Percentiles rank a stretch among this genome's conserved stretches.
Conservation (phyloP, 257 asterid species). For the Cinchona pubescens region DNA sequence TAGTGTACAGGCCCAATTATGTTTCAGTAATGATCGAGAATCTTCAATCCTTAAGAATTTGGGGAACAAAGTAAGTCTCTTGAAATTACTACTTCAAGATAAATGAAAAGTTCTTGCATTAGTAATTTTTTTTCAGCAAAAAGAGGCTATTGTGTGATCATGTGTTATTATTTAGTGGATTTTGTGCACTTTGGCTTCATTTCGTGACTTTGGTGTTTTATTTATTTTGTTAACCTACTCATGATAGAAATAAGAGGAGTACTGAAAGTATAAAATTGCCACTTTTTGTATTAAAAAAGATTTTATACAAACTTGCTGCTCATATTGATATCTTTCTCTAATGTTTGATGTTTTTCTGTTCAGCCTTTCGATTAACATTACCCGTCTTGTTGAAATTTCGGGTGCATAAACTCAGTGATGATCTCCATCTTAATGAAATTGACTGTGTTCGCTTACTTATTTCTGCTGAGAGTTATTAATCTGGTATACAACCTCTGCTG, state of each 20-base stretch:
- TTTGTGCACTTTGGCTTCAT: neutral
- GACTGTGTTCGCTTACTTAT: constrained; percentile 77
- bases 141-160: neutral
- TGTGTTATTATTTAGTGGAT: neutral
- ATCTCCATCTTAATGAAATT: constrained; percentile 92
- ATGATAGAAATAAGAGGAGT: neutral
- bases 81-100: no score
- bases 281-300: no score
- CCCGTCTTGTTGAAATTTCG: constrained; percentile 28
- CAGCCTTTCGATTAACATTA: constrained; percentile 21
- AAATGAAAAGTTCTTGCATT: no score
- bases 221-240: neutral
- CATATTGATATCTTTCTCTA: neutral
- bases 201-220: neutral
- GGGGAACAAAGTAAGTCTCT: no score
- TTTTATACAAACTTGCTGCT: no score
- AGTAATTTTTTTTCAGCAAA: no score
- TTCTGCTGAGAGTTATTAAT: constrained; percentile 33
- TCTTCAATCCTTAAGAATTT: no score
- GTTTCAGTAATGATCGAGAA: no score
- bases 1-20: no score
- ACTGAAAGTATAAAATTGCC: neutral
- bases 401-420: constrained; percentile 92
- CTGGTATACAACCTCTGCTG: neutral
- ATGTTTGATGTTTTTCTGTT: constrained; percentile 12